phyloP scores from a whole-genome alignment of 2,329 filamentous ascomycete species.

The Ophiostoma populinum region DNA sequence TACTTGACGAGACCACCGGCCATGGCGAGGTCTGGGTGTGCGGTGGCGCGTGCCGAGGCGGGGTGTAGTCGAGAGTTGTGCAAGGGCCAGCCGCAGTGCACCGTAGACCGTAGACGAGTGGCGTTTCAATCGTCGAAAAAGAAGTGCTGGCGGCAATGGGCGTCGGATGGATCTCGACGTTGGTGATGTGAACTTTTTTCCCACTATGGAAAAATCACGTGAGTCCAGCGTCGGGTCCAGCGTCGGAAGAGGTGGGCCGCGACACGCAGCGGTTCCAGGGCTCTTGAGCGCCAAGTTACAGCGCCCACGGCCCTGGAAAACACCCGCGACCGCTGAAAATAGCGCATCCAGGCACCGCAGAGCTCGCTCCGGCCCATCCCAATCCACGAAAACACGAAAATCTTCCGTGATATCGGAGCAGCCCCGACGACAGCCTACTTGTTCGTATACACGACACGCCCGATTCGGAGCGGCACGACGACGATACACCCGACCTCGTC shows the following conservation, averaged over 20 bases:
- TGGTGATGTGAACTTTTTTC: constrained; percentile 7
- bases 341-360: constrained; percentile 2
- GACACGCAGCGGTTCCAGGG: too few species aligned
- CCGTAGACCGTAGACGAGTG: too few species aligned
- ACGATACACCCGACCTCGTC: too few species aligned
- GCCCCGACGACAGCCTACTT: neutral
- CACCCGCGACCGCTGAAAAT: constrained; percentile 2
- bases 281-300: too few species aligned
- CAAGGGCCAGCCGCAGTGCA: too few species aligned
- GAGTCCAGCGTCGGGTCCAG: too few species aligned
- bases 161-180: too few species aligned
- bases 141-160: too few species aligned
- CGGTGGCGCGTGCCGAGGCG: neutral
- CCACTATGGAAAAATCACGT: constrained; percentile 5
- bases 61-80: neutral
- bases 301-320: neutral
- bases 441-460: constrained; percentile 3
- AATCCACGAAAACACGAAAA: neutral
- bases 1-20: constrained; percentile 76
- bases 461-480: too few species aligned
- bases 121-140: constrained; percentile 2
- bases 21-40: constrained; percentile 34
- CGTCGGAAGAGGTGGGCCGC: too few species aligned
- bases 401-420: neutral
- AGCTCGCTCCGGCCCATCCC: neutral